Evolutionary conservation across 176 grass and related monocot species (phyloP), one percentile per base, ranked within the genome.

Genomic region (Phyllostachys edulis): DNA sequence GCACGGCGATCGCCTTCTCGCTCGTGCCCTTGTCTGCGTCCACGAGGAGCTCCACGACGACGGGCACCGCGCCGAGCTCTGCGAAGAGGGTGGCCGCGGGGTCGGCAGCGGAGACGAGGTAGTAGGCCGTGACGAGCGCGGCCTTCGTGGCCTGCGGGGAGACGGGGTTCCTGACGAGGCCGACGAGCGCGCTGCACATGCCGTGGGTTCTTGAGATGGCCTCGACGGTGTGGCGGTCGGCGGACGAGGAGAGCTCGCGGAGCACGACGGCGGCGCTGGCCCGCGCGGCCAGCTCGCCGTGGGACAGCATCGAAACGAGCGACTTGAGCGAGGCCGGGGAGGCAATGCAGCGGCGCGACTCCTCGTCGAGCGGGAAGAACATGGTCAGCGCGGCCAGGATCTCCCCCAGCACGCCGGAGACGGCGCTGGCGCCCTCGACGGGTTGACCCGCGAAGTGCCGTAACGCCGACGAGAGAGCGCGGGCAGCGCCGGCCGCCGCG

Each of bases 321-420:
- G 87, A 91, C 67, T 85, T 83, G 4, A 94, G 77, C 7, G 92
- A 89, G 1, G 59, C 44, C 21, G 69, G 80, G 4, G 92, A 94
- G 20, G 67, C 71, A 84, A 97, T 84, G 84, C 84, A 77, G 83
- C 77, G 51, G 15, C 80, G 79, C 0, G 88, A 82, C 16, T 89
- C 86, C 39, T 73, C 82, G 46, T 97, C 92, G 69, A 94, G 80
- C 73, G 94, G 92, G 73, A 91, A 90, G 72, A 97, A 97, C 0
- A 83, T 47, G 50, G 63, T 62, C 0, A 91, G 40, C 5, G 92
- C 80, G 14, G 90, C 85, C 4, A 97, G 24, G 61, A 97, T 79
- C 68, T 91, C 87, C 47, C 89, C 86, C 3, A 87, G 73, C 38
- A 78, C 78, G 32, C 4, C 83, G 5, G 84, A 18, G 6, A 42